Evolutionary conservation across 2,329 filamentous ascomycete genomes (phyloP), one percentile per base, ranked within the genome.

Genomic region (Hypoxylon sp.): DNA sequence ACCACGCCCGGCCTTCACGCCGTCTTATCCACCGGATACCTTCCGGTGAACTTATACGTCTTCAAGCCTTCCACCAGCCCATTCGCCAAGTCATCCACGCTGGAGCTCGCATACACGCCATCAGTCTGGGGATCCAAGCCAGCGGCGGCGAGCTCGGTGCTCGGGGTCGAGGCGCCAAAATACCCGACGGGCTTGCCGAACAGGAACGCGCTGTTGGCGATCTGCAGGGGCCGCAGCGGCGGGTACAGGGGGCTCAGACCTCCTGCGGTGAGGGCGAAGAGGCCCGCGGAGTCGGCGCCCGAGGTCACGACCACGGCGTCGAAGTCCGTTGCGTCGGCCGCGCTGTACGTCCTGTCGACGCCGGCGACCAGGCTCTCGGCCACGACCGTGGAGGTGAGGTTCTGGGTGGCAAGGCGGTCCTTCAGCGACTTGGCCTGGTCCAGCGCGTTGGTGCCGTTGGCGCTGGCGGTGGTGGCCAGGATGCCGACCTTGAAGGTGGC

Each of bases 171-270:
- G 6, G 74, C 78, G 1, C 89, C 90, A 0, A 92, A 71, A 30
- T 86, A 87, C 13, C 83, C 90, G 25, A 93, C 81, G 0, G 91
- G 89, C 83, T 94, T 94, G 3, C 90, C 91, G 82, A 89, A 93
- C 25, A 87, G 82, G 80, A 89, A 93, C 0, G 84, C 87, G 74
- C 90, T 87, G 14, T 83, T 76, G 17, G 92, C 77, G 56, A 93
- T 90, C 81, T 91, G 85, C 1, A 85, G 78, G 0, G 91, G 91
- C 0, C 90, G 84, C 0, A 88, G 88, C 1, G 85, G 81, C 0
- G 91, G 91, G 78, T 86, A 93, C 6, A 93, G 81, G 0, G 88
- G 83, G 31, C 37, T 63, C 1, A 66, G 22, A 3, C 14, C 56
- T 0, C 76, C 76, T 17, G 77, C 77, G 17, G 77, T 76, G 4